These are phyloP conservation scores for Bipolaris sorokiniana DNA, from an alignment of 2,329 filamentous ascomycete genomes.

Conservation along the genomic window DNA sequence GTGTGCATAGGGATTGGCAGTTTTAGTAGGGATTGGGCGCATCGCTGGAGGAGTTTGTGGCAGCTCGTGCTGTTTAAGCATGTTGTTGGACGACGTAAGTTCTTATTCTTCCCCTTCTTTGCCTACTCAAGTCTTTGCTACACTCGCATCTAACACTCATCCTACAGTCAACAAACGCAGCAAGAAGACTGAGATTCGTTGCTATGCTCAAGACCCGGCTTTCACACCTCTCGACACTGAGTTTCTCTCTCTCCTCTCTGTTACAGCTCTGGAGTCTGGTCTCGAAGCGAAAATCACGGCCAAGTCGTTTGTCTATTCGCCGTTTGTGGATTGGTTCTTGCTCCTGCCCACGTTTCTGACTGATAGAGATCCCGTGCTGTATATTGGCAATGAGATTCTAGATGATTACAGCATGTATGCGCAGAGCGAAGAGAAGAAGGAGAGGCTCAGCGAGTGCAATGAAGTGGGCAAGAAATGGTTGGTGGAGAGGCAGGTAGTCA, in stretches of 20 bases:
- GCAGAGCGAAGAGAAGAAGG: constrained; percentile 31
- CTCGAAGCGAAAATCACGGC: constrained; percentile 32
- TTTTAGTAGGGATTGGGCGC: constrained; percentile 45
- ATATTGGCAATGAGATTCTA: constrained; percentile 47
- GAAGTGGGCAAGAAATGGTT: constrained; percentile 35
- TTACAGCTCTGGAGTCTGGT: constrained; percentile 20
- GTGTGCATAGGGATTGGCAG: constrained; percentile 48
- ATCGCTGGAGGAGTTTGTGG: constrained; percentile 44
- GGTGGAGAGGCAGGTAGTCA: constrained; percentile 20
- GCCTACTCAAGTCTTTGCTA: background rate
- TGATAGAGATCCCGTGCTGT: constrained; percentile 38
- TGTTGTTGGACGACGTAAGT: constrained; percentile 25
- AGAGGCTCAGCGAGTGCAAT: constrained; percentile 37
- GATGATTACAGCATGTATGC: constrained; percentile 38
- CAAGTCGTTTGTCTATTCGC: constrained; percentile 41
- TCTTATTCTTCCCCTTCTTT: background rate
- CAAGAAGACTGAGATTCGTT: constrained; percentile 7
- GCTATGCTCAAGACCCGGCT: constrained; percentile 46
- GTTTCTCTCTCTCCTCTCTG: constrained; percentile 34
- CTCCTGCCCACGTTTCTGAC: constrained; percentile 41
- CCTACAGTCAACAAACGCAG: background rate
- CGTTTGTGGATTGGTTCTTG: constrained; percentile 48
- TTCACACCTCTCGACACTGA: constrained; percentile 42
- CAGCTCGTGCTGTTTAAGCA: constrained; percentile 46
- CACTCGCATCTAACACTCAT: background rate